phyloP scores from a whole-genome alignment of 2,329 filamentous ascomycete species.

The Claviceps capensis region DNA sequence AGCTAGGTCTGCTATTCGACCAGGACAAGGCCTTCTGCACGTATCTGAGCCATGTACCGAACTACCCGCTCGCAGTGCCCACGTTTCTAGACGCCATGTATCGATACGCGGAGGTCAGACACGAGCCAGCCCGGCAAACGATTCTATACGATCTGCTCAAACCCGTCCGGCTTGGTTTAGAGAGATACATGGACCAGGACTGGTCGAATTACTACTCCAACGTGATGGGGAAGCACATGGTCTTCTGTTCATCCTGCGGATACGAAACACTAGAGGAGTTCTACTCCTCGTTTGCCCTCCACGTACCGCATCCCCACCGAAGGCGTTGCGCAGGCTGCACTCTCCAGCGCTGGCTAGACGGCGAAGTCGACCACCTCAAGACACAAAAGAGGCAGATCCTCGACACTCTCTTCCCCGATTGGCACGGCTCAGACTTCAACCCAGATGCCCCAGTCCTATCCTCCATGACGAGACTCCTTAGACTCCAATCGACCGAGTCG shows the following conservation, averaged over 20 bases:
- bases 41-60: conserved; percentile 17
- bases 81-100: conserved; percentile 21
- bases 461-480: conserved; percentile 10
- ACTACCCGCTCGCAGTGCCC: conserved; percentile 14
- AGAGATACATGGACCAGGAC: conserved; percentile 9
- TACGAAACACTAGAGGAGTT: conserved; percentile 19
- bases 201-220: conserved; percentile 13
- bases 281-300: conserved; percentile 8
- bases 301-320: conserved; percentile 2
- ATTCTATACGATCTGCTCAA: conserved; percentile 21
- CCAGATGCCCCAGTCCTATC: conserved; percentile 16
- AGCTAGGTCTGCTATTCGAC: conserved; percentile 17
- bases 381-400: conserved; percentile 9
- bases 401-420: conserved; percentile 13
- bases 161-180: conserved; percentile 16
- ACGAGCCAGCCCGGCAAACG: conserved; percentile 6
- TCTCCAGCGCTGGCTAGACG: conserved; percentile 17
- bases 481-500: conserved; percentile 8
- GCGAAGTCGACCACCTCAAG: conserved; percentile 16
- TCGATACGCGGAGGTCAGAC: conserved; percentile 9
- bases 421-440: conserved; percentile 16
- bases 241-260: conserved; percentile 22
- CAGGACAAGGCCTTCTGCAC: conserved; percentile 16
- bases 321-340: conserved; percentile 18
- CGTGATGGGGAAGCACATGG: conserved; percentile 12